Evolutionary conservation across 345 rosid genomes (phyloP).

Genomic region (Gossypium bickii): DNA sequence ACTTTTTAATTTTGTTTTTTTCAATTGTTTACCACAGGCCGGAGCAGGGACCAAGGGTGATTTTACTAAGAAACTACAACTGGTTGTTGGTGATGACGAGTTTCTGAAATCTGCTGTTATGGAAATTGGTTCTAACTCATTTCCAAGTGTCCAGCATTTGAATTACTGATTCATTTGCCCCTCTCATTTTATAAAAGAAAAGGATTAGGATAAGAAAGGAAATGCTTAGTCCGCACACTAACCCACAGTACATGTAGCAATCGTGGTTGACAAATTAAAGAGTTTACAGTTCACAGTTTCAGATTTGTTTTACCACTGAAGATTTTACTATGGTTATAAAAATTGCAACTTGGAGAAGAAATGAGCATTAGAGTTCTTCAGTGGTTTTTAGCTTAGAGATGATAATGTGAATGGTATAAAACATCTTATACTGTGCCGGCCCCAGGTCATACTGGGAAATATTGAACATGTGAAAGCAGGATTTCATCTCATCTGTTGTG

Average conservation of each 20-base stretch:
- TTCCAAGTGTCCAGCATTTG: background rate
- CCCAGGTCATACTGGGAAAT: no score
- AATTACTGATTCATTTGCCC: background rate
- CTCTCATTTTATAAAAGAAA: background rate
- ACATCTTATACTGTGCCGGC: no score
- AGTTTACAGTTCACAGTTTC: background rate
- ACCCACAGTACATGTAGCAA: background rate
- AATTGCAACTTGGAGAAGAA: background rate
- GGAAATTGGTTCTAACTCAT: slow-evolving; percentile 22
- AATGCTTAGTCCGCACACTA: background rate
- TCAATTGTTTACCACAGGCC: slow-evolving; percentile 27
- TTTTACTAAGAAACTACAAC: slow-evolving; percentile 27
- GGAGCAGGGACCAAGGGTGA: slow-evolving; percentile 26
- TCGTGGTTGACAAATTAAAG: background rate
- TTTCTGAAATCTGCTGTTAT: slow-evolving; percentile 24
- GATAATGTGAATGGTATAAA: no score
- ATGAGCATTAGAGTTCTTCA: background rate
- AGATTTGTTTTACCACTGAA: no score
- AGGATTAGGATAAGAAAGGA: background rate
- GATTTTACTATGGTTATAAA: no score
- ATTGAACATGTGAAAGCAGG: no score
- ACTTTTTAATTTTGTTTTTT: background rate
- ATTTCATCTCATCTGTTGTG: no score
- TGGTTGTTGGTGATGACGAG: slow-evolving; percentile 32
- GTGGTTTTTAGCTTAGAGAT: background rate